Base-by-base conservation (phyloP, 495 filamentous ascomycete genomes). In the Glarea lozoyensis region DNA sequence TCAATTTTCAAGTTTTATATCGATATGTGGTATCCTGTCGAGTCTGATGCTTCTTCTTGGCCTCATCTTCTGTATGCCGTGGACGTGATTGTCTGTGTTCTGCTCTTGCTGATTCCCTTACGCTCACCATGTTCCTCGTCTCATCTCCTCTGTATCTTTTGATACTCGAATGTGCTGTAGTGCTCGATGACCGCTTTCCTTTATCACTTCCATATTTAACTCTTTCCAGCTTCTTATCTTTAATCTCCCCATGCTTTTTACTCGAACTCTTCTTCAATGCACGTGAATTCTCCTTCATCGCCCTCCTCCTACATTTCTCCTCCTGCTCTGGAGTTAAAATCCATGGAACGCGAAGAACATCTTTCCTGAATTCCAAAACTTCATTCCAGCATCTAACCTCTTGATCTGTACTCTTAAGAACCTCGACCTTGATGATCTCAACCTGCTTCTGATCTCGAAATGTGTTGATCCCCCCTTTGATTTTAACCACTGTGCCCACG, bases 341-440 rank as follows among this genome's bases (percentile, higher is more conserved):
- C 53, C 54, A 63, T 6, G 86, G 84, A 41, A 61, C 62, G 9
- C 63, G 62, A 20, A 97, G 69, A 5, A 87, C 68, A 7, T 84
- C 70, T 11, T 59, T 63, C 18, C 76, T 68, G 50, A 86, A 90
- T 42, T 66, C 61, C 5, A 64, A 55, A 10, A 76, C 71, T 60
- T 85, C 78, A 18, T 75, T 70, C 78, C 88, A 82, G n/a, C 86
- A 88, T 11, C 59, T 55, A 20, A 85, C 81, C 57, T 98, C 92
- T 18, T 81, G 73, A 46, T 79, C 79, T n/a, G 82, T 87, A 25
- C 79, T 73, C 0, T 48, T 47, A 0, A 90, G 40, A 0, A 71
- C 53, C 35, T 59, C 63, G 15, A 88, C 64, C 21, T 82, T 81
- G 52, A 89, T 81, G 4, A 87, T 59, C 20, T 80, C 61, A 6